Percentiles rank a stretch among this genome's conserved stretches.
These are phyloP conservation scores for Gentiana straminea DNA, from an alignment of 257 asterid genomes.

Conservation along the genomic window DNA sequence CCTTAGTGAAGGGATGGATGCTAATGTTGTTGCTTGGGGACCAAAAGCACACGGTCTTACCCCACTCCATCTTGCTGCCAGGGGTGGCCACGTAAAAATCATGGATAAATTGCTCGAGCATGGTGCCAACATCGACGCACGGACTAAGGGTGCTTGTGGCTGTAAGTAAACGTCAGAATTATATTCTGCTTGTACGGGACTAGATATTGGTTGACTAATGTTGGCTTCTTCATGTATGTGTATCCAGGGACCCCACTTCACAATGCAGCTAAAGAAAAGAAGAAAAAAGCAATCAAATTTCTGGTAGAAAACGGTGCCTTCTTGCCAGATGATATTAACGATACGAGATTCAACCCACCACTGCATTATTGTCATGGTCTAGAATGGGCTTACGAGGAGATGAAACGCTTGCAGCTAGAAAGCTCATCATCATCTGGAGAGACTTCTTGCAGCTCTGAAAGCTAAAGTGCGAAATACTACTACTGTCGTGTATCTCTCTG, in stretches of 20 bases:
- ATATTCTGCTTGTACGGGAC: too few species aligned
- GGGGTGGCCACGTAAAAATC: constrained; percentile 83
- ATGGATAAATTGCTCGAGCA: constrained; percentile 83
- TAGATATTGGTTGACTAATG: neutral
- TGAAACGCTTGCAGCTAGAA: constrained; percentile 58
- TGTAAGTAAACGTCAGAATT: constrained; percentile 34
- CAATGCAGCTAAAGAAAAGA: constrained; percentile 87
- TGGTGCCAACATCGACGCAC: constrained; percentile 94
- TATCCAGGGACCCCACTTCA: constrained; percentile 96
- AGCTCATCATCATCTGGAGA: constrained; percentile 65
- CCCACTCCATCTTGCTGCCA: constrained; percentile 98
- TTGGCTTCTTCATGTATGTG: neutral
- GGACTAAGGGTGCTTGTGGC: constrained; percentile 95
- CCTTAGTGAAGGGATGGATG: constrained; percentile 79
- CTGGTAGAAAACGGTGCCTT: constrained; percentile 87
- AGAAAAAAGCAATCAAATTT: constrained; percentile 69
- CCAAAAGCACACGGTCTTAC: constrained; percentile 86
- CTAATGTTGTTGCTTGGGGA: constrained; percentile 85
- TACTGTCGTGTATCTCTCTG: too few species aligned
- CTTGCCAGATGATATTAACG: constrained; percentile 73
- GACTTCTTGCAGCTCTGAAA: constrained; percentile 65
- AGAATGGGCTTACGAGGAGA: constrained; percentile 94
- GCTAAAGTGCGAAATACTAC: constrained; percentile 22
- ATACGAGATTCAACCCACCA: constrained; percentile 96
- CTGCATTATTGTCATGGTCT: constrained; percentile 94